Evolutionary conservation across 257 asterid genomes (phyloP).

Genomic region (Linderniella brevidens): DNA sequence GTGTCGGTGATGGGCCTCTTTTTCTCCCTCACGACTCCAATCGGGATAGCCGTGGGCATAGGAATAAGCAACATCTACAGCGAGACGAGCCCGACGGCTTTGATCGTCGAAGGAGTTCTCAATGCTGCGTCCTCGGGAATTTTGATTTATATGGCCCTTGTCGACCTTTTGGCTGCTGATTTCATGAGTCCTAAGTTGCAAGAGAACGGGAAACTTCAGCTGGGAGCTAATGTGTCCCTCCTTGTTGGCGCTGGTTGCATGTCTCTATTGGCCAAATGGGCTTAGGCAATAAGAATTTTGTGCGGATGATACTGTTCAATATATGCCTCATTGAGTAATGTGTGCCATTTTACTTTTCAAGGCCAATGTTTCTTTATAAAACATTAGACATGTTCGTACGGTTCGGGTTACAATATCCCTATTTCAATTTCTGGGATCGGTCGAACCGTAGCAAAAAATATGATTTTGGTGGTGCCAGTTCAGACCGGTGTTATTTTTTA

Average conservation of each 20-base stretch:
- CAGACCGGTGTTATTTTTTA: no score
- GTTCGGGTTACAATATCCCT: no score
- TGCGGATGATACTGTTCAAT: no score
- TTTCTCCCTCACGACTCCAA: slow-evolving; percentile 42
- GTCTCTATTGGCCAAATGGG: slow-evolving; percentile 53
- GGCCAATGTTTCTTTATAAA: no score
- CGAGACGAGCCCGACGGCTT: slow-evolving; percentile 28
- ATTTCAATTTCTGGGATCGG: no score
- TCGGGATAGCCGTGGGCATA: slow-evolving; percentile 40
- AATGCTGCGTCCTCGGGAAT: slow-evolving; percentile 48
- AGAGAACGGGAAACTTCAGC: slow-evolving; percentile 28
- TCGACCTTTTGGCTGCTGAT: slow-evolving; percentile 45
- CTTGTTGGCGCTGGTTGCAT: slow-evolving; percentile 46
- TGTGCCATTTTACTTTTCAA: no score
- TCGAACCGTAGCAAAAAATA: no score
- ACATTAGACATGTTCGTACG: no score
- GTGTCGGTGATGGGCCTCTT: slow-evolving; percentile 32
- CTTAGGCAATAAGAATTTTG: slow-evolving; percentile 5
- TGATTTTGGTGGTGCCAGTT: no score
- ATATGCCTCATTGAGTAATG: no score
- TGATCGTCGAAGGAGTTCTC: slow-evolving; percentile 27
- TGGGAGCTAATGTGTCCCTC: slow-evolving; percentile 38
- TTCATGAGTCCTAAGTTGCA: slow-evolving; percentile 48
- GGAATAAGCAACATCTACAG: slow-evolving; percentile 30
- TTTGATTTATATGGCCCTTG: slow-evolving; percentile 45